These are phyloP conservation scores for Xerocomellus intermedius DNA, from an alignment of 768 basidiomycete species.

Conservation along the genomic window DNA sequence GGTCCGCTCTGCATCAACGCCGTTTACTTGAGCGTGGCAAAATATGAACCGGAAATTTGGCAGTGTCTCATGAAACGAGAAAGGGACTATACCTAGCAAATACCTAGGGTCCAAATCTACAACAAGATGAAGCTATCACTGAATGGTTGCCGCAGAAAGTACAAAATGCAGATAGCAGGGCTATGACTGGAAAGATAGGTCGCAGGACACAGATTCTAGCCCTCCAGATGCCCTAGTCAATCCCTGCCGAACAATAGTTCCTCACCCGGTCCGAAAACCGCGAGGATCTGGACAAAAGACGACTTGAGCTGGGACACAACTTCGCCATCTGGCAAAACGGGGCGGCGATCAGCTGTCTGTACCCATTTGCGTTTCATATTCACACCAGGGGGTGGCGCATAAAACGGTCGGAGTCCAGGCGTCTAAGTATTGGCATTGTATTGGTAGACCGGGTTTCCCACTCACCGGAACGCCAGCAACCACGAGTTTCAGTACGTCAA, in stretches of 20 bases:
- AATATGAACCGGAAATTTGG: constrained; percentile 17
- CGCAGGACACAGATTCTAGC: not conserved
- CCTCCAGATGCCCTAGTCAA: not conserved
- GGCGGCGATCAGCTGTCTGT: constrained; percentile 31
- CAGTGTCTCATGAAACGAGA: not conserved
- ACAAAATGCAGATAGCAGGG: not conserved
- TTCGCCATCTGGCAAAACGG: constrained; percentile 2
- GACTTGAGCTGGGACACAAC: not conserved
- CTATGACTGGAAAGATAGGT: not conserved
- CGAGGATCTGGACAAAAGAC: constrained; percentile 5
- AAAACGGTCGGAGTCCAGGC: constrained; percentile 3
- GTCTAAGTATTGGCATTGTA: not conserved
- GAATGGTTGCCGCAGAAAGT: not conserved
- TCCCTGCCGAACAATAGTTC: not conserved
- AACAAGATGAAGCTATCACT: not conserved
- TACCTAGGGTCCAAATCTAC: constrained; percentile 5
- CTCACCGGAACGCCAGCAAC: not conserved
- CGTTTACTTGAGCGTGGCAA: constrained; percentile 12
- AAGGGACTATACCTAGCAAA: constrained; percentile 1
- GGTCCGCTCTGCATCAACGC: constrained; percentile 13
- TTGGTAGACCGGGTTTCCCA: constrained; percentile 10
- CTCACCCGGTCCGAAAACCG: constrained; percentile 10
- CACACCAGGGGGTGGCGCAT: constrained; percentile 22
- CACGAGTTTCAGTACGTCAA: constrained; percentile 19
- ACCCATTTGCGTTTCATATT: constrained; percentile 14